Conservation (phyloP, 768 basidiomycete genomes). For the Leucogyrophana mollusca region DNA sequence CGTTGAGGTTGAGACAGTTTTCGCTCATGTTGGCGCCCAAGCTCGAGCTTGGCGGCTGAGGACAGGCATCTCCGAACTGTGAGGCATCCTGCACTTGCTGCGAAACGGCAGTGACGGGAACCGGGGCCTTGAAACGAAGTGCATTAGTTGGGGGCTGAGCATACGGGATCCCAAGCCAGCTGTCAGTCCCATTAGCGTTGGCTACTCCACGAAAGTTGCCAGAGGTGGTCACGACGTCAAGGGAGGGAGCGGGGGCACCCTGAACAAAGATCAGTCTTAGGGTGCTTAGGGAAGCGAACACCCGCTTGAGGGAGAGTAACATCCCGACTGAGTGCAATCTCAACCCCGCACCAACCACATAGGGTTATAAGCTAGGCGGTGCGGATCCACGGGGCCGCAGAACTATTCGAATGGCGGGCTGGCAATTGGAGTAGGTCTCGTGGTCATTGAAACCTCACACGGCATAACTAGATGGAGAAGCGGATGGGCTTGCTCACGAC, state of each 20-base stretch:
- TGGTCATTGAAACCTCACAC: too few species aligned
- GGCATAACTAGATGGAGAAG: too few species aligned
- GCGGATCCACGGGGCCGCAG: too few species aligned
- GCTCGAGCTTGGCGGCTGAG: conserved; percentile 37
- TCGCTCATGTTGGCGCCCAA: conserved; percentile 48
- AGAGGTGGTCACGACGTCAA: conserved; percentile 38
- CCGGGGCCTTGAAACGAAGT: conserved; percentile 58
- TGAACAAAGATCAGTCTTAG: too few species aligned
- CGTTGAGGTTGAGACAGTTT: conserved; percentile 58
- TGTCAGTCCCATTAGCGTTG: conserved; percentile 44
- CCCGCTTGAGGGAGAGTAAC: too few species aligned
- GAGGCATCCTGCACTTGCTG: conserved; percentile 40
- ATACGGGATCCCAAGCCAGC: conserved; percentile 63
- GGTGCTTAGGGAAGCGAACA: too few species aligned
- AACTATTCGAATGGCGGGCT: too few species aligned
- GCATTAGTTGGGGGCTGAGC: conserved; percentile 54
- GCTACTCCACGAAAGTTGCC: conserved; percentile 49
- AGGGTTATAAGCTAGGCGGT: too few species aligned
- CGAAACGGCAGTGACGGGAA: conserved; percentile 33
- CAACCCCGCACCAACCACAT: too few species aligned
- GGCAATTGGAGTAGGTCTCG: too few species aligned
- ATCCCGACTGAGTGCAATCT: too few species aligned
- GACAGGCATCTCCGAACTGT: conserved; percentile 54
- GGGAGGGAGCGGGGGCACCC: conserved; percentile 6
- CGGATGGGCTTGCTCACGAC: too few species aligned